Conservation (phyloP, 192 early-diverging fungal species). For the Linnemannia elongata region DNA sequence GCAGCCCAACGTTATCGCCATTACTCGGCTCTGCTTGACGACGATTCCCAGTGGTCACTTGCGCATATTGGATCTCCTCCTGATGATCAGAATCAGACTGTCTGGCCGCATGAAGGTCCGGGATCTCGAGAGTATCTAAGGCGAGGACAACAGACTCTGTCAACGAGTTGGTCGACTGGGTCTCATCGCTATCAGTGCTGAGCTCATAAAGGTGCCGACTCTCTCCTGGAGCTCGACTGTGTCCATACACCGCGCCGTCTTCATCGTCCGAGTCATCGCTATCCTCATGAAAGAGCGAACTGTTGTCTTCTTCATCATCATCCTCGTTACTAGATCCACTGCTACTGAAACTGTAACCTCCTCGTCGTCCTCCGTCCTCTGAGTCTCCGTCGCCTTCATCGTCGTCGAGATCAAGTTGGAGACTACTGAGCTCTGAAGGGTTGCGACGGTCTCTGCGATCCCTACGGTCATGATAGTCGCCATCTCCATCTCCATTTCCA, state of each 20-base stretch:
- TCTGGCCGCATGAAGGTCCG: slow-evolving; percentile 4
- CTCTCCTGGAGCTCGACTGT: neutral
- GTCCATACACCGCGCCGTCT: neutral
- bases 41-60: neutral
- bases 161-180: slow-evolving; percentile 21
- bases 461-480: neutral
- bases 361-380: neutral
- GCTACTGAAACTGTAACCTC: slow-evolving; percentile 1
- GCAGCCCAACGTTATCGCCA: neutral
- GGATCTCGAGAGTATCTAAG: slow-evolving; percentile 46
- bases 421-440: slow-evolving; percentile 28
- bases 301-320: slow-evolving; percentile 1
- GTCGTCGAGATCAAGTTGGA: slow-evolving; percentile 28
- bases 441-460: neutral
- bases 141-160: slow-evolving; percentile 41
- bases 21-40: neutral
- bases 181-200: slow-evolving; percentile 42
- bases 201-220: slow-evolving; percentile 18
- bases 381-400: slow-evolving; percentile 13
- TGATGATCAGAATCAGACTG: neutral
- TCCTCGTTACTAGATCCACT: slow-evolving; percentile 1
- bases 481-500: neutral
- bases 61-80: neutral
- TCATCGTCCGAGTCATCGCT: slow-evolving; percentile 8
- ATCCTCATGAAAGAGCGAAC: slow-evolving; percentile 9